phyloP scores from a whole-genome alignment of 2,329 filamentous ascomycete genomes.

The Aureobasidium pullulans region DNA sequence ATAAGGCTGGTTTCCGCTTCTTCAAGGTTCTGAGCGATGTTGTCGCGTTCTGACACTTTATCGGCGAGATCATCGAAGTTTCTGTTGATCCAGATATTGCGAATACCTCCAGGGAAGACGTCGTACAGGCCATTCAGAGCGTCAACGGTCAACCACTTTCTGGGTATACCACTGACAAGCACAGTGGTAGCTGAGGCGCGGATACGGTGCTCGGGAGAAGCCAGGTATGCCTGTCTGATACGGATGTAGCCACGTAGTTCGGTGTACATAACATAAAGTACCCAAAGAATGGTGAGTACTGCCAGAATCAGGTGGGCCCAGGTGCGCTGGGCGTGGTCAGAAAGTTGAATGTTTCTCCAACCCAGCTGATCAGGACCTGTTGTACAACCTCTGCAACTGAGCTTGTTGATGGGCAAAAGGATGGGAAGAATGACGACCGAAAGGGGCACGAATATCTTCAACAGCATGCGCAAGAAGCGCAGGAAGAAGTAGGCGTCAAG shows the following conservation, averaged over 20 bases:
- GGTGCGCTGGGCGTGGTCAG: constrained; percentile 59
- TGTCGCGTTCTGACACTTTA: constrained; percentile 70
- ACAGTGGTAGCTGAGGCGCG: constrained; percentile 93
- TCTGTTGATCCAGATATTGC: constrained; percentile 94
- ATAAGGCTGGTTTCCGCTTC: constrained; percentile 71
- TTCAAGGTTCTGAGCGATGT: constrained; percentile 66
- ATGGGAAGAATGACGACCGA: constrained; percentile 73
- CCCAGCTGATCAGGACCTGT: constrained; percentile 70
- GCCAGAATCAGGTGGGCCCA: constrained; percentile 82
- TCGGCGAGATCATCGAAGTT: constrained; percentile 76
- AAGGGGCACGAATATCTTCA: constrained; percentile 87
- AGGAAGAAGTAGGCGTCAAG: constrained; percentile 97
- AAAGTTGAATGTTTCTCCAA: constrained; percentile 71
- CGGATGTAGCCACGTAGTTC: constrained; percentile 86
- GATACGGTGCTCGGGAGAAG: constrained; percentile 87
- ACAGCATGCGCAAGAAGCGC: constrained; percentile 75
- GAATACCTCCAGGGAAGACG: constrained; percentile 89
- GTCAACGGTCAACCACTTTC: constrained; percentile 81
- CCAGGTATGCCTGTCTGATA: constrained; percentile 87
- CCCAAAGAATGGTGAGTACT: constrained; percentile 69
- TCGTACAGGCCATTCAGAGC: constrained; percentile 81
- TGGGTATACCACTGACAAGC: constrained; percentile 80
- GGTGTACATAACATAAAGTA: constrained; percentile 78
- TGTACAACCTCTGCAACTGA: constrained; percentile 48
- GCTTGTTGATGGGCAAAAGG: constrained; percentile 74